A percentile compares a stretch with the other conserved stretches of the same genome.
Conservation (phyloP, 306 rosid genomes). For the Astragalus glycyphyllos region DNA sequence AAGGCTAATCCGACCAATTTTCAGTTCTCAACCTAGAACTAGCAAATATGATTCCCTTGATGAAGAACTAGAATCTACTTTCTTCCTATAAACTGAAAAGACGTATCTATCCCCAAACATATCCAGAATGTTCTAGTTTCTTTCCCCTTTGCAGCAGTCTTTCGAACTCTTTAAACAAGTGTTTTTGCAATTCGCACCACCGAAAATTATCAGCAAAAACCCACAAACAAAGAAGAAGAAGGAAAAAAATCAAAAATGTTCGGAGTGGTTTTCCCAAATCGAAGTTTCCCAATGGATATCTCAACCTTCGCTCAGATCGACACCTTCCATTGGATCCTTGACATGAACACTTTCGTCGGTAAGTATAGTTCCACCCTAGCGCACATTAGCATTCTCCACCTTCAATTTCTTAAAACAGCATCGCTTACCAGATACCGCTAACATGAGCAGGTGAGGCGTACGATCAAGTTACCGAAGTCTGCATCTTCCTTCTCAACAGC, state of each 20-base stretch:
- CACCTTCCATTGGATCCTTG: slow-evolving; percentile 90
- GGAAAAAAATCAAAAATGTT: slow-evolving; percentile 55
- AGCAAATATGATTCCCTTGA: too few relatives aligned
- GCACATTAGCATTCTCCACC: neutral
- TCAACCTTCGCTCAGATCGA: slow-evolving; percentile 91
- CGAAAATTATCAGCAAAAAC: too few relatives aligned
- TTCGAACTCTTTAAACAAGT: neutral
- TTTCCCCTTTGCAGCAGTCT: neutral
- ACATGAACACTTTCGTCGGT: slow-evolving; percentile 91
- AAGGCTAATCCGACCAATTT: too few relatives aligned
- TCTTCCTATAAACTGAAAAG: neutral
- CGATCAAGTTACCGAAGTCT: slow-evolving; percentile 77
- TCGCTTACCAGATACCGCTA: neutral
- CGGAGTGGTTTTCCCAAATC: slow-evolving; percentile 92
- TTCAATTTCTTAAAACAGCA: neutral
- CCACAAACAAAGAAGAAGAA: neutral
- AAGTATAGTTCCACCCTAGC: slow-evolving; percentile 15
- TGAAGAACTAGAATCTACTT: neutral
- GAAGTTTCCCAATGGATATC: slow-evolving; percentile 92
- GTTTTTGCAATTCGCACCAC: neutral
- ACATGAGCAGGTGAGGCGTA: slow-evolving; percentile 74
- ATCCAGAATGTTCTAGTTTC: slow-evolving; percentile 34
- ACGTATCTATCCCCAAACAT: neutral
- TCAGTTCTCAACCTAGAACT: too few relatives aligned
- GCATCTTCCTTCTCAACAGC: slow-evolving; percentile 79